phyloP scores from a whole-genome alignment of 2,329 filamentous ascomycete genomes.

The Talaromyces sp. region DNA sequence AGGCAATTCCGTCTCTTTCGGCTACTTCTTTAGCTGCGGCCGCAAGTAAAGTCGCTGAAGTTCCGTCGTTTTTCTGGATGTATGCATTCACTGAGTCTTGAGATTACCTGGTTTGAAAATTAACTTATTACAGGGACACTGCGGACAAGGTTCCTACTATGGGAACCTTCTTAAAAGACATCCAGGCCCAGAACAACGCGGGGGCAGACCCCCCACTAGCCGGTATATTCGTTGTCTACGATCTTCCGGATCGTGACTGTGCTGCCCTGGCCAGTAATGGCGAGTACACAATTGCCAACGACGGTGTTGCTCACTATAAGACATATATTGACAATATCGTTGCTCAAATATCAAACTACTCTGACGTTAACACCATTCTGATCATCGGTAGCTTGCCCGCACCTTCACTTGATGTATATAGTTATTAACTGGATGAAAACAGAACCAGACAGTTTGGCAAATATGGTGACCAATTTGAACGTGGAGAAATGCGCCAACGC shows the following conservation, averaged over 20 bases:
- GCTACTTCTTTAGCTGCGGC: conserved; percentile 49
- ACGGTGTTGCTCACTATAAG: conserved; percentile 48
- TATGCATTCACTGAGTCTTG: conserved; percentile 16
- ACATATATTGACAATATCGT: conserved; percentile 53
- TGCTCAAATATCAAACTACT: conserved; percentile 48
- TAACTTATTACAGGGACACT: conserved; percentile 33
- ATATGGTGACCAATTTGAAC: conserved; percentile 56
- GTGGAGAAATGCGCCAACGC: conserved; percentile 52
- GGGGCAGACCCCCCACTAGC: conserved; percentile 44
- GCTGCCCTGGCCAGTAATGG: conserved; percentile 60
- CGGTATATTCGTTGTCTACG: conserved; percentile 56
- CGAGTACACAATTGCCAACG: conserved; percentile 52
- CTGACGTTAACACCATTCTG: conserved; percentile 47
- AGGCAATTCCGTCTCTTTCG: conserved; percentile 58
- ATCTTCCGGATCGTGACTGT: conserved; percentile 60
- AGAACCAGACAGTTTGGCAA: conserved; percentile 61
- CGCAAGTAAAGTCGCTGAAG: conserved; percentile 43
- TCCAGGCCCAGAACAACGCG: conserved; percentile 42
- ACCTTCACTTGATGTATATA: neutral
- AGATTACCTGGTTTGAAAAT: neutral
- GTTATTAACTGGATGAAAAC: conserved; percentile 12
- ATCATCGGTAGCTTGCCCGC: conserved; percentile 38
- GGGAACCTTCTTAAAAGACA: conserved; percentile 43
- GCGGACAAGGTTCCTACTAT: conserved; percentile 46
- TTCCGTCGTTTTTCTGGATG: conserved; percentile 51